Conservation (phyloP, 257 asterid species). For the Primulina huaijiensis region DNA sequence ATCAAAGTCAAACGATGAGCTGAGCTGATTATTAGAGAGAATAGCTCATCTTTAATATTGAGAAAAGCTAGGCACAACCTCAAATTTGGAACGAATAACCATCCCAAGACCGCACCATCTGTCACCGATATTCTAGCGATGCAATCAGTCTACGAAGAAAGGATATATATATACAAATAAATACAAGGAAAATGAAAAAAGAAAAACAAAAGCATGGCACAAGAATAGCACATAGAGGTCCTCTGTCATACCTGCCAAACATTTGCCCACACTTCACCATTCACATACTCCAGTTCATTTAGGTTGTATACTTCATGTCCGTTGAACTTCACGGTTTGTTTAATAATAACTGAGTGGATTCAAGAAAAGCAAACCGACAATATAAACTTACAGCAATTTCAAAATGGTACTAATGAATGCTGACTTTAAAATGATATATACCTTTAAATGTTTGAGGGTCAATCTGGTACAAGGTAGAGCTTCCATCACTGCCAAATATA, state of each 20-base stretch:
- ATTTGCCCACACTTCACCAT: conserved; percentile 95
- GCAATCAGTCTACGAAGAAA: conserved; percentile 79
- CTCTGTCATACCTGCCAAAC: conserved; percentile 58
- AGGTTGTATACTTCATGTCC: conserved; percentile 73
- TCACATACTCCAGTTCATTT: conserved; percentile 84
- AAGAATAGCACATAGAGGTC: conserved; percentile 1
- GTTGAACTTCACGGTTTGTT: conserved; percentile 59
- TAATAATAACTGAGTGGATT: conserved; percentile 48
- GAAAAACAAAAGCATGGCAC: neutral
- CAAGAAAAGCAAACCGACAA: conserved; percentile 17
- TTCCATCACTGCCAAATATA: conserved; percentile 87
- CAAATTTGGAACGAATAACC: conserved; percentile 76
- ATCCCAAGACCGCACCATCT: conserved; percentile 65
- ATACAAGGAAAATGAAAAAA: neutral
- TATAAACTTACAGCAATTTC: neutral
- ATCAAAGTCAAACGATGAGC: conserved; percentile 17
- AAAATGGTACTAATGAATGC: neutral
- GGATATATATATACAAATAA: neutral
- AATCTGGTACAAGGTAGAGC: conserved; percentile 76
- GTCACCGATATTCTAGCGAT: conserved; percentile 75
- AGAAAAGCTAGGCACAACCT: conserved; percentile 42
- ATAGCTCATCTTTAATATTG: neutral
- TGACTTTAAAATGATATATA: conserved; percentile 28
- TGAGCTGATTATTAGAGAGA: conserved; percentile 19
- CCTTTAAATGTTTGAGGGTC: conserved; percentile 71